Percentiles rank a stretch among this genome's conserved stretches.
phyloP scores from a whole-genome alignment of 139 green algal species.

The Micromonas pusilla region DNA sequence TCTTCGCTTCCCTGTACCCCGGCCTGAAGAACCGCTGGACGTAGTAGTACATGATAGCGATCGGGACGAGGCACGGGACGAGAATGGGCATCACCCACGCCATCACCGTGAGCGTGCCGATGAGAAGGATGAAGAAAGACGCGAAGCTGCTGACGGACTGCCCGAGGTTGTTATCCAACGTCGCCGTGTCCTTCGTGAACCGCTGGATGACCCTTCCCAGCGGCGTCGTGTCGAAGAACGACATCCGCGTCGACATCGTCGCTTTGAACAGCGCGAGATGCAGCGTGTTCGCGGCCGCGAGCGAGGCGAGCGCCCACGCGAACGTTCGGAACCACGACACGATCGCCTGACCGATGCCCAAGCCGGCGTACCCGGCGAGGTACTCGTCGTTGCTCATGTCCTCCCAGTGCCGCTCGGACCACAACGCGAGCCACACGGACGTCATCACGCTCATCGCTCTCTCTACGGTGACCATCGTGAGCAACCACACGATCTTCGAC shows the following conservation, averaged over 20 bases:
- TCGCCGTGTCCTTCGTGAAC: constrained; percentile 44
- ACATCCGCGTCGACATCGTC: constrained; percentile 58
- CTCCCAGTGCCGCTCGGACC: constrained; percentile 12
- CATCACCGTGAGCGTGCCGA: constrained; percentile 35
- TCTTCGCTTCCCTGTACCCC: constrained; percentile 75
- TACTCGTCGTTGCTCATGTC: constrained; percentile 29
- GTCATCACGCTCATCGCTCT: constrained; percentile 14
- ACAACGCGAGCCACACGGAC: constrained; percentile 17
- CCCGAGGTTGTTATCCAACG: constrained; percentile 36
- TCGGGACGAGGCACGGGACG: constrained; percentile 34
- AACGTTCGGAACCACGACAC: constrained; percentile 15
- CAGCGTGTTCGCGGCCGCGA: constrained; percentile 28
- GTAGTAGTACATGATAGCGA: constrained; percentile 45
- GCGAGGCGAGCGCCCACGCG: constrained; percentile 2
- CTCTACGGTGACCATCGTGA: constrained; percentile 14
- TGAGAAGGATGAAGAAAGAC: constrained; percentile 36
- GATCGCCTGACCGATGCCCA: constrained; percentile 21
- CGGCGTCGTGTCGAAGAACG: constrained; percentile 80
- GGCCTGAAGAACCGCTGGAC: constrained; percentile 36
- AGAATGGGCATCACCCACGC: constrained; percentile 33
- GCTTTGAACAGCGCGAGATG: constrained; percentile 38
- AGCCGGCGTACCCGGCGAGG: constrained; percentile 36
- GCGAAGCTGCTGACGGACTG: constrained; percentile 22
- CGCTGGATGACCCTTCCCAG: constrained; percentile 38
- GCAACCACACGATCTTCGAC: constrained; percentile 26